Percentiles rank a stretch among this genome's conserved stretches.
phyloP scores from a whole-genome alignment of 108 stramenopile genomes.

The Fragilaria radians region DNA sequence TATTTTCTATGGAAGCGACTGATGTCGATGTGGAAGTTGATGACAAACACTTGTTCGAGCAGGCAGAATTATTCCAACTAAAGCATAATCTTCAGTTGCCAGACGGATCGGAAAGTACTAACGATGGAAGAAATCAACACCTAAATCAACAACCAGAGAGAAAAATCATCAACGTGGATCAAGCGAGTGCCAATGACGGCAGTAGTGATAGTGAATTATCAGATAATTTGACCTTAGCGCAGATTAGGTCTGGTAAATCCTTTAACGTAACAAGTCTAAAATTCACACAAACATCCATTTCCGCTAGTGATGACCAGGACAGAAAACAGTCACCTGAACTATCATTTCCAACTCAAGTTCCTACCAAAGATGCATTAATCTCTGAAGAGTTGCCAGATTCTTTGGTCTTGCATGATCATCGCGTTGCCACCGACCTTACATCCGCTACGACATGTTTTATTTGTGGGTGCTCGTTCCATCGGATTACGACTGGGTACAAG shows the following conservation, averaged over 20 bases:
- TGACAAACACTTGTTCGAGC: background rate
- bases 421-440: background rate
- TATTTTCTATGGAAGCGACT: background rate
- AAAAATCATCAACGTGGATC: too few species aligned
- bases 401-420: background rate
- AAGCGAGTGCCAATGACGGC: too few species aligned
- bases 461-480: slow-evolving; percentile 48
- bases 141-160: background rate
- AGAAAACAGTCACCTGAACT: background rate
- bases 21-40: background rate
- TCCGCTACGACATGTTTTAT: slow-evolving; percentile 39
- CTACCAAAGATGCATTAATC: slow-evolving; percentile 2
- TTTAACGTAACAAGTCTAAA: background rate
- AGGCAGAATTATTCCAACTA: background rate
- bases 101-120: too few species aligned
- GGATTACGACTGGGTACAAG: slow-evolving; percentile 32
- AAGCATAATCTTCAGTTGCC: background rate
- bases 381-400: background rate
- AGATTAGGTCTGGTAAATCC: too few species aligned
- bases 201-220: too few species aligned
- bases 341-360: background rate
- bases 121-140: background rate
- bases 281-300: background rate
- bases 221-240: too few species aligned
- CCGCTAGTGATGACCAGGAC: background rate